Percentiles rank a stretch among this genome's conserved stretches.
Conservation (phyloP, 23 red algal species). For the Gracilaria domingensis region DNA sequence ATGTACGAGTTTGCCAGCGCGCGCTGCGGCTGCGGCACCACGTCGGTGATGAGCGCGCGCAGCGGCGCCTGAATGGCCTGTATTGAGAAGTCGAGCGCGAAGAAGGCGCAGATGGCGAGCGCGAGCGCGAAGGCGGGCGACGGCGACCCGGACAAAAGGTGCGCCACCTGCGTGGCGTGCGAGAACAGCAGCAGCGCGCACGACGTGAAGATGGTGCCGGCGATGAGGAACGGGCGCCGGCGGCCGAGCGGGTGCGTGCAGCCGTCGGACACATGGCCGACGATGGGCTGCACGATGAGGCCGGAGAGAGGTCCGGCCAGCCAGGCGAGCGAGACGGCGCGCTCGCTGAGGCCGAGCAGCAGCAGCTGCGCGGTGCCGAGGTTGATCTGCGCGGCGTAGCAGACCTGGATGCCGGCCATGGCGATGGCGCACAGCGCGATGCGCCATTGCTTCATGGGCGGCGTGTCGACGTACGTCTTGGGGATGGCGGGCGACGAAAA, state of each 20-base stretch:
- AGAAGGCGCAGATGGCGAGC: conserved; percentile 86
- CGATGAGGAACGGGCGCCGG: conserved; percentile 86
- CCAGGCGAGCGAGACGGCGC: conserved; percentile 85
- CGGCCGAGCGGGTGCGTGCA: conserved; percentile 77
- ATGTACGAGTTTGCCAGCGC: conserved; percentile 83
- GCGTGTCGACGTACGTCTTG: not conserved
- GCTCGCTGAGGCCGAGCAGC: conserved; percentile 63
- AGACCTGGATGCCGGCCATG: conserved; percentile 81
- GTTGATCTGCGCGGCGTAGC: conserved; percentile 93
- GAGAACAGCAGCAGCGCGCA: conserved; percentile 74
- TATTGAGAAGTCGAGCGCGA: conserved; percentile 93
- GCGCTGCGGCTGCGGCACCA: conserved; percentile 73
- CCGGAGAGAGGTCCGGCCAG: conserved; percentile 91
- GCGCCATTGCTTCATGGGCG: conserved; percentile 37
- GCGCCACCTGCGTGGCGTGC: conserved; percentile 45
- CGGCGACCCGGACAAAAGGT: conserved; percentile 9
- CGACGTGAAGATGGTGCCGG: conserved; percentile 79
- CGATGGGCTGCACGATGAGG: conserved; percentile 87
- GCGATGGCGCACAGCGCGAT: conserved; percentile 43
- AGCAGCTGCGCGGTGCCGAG: conserved; percentile 76
- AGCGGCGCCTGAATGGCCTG: conserved; percentile 95
- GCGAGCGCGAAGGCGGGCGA: conserved; percentile 40
- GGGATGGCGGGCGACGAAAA: conserved; percentile 23
- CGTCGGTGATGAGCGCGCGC: conserved; percentile 86
- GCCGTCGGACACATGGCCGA: conserved; percentile 80